Evolutionary conservation across 306 rosid species (phyloP).

Genomic region (Prunus mume): DNA sequence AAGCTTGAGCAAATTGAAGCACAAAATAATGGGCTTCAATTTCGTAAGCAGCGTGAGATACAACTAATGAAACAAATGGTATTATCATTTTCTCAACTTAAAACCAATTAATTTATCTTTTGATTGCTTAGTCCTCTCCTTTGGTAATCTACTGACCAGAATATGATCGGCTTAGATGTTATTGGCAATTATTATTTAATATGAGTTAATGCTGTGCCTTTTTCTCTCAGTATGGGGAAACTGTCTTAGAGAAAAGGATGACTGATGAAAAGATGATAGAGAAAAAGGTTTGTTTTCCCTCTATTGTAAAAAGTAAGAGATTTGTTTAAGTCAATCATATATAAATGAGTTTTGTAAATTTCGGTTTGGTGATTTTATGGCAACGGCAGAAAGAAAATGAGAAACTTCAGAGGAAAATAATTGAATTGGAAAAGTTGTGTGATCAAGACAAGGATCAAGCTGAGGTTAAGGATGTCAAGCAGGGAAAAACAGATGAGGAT

Average conservation of each 20-base stretch:
- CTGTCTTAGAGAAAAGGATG: slow-evolving; percentile 51
- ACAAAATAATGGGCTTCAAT: slow-evolving; percentile 22
- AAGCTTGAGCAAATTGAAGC: slow-evolving; percentile 14
- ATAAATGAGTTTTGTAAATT: not conserved
- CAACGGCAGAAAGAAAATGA: slow-evolving; percentile 60
- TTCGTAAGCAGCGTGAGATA: not conserved
- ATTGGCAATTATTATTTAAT: too few species aligned
- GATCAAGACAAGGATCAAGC: slow-evolving; percentile 60
- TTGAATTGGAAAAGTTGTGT: slow-evolving; percentile 46
- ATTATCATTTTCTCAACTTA: slow-evolving; percentile 8
- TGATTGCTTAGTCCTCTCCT: too few species aligned
- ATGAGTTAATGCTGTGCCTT: too few species aligned
- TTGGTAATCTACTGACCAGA: not conserved
- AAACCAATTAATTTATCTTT: not conserved
- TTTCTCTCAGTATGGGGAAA: slow-evolving; percentile 12
- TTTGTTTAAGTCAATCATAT: too few species aligned
- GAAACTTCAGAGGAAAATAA: slow-evolving; percentile 40
- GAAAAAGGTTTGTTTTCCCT: slow-evolving; percentile 35
- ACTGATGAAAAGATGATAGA: slow-evolving; percentile 47
- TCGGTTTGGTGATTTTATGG: slow-evolving; percentile 11
- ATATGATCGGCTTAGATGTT: too few species aligned
- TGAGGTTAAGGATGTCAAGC: slow-evolving; percentile 31
- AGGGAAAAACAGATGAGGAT: slow-evolving; percentile 41
- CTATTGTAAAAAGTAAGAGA: not conserved
- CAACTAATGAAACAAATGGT: slow-evolving; percentile 40